Percentiles rank a stretch among this genome's conserved stretches.
These are phyloP conservation scores for Lodderomyces elongisporus DNA, from an alignment of 1,139 yeast species.

Conservation along the genomic window DNA sequence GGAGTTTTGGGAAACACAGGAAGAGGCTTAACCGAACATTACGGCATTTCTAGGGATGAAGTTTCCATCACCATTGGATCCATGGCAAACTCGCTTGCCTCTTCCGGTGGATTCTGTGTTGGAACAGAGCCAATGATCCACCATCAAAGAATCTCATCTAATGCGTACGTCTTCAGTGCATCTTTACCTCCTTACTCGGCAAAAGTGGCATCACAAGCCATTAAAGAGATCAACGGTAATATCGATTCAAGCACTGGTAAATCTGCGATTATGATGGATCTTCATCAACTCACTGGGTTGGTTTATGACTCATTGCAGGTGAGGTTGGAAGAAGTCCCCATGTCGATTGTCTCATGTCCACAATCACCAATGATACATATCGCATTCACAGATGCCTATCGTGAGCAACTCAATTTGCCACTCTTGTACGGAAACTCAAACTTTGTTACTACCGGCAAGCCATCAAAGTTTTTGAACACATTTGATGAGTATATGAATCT, in stretches of 20 bases:
- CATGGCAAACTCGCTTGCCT: conserved; percentile 75
- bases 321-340: conserved; percentile 20
- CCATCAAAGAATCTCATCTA: conserved; percentile 74
- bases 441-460: conserved; percentile 37
- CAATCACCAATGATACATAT: conserved; percentile 68
- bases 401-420: conserved; percentile 42
- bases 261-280: conserved; percentile 24
- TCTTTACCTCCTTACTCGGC: conserved; percentile 92
- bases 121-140: conserved; percentile 81
- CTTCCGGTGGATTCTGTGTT: conserved; percentile 93
- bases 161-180: conserved; percentile 91
- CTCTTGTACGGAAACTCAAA: conserved; percentile 41
- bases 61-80: conserved; percentile 86
- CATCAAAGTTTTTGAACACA: conserved; percentile 27
- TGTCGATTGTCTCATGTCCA: conserved; percentile 53
- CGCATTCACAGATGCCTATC: conserved; percentile 40
- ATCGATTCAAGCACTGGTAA: conserved; percentile 30
- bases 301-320: conserved; percentile 14
- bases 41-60: conserved; percentile 56
- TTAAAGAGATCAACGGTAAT: conserved; percentile 32
- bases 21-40: conserved; percentile 76
- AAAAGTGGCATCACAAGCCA: conserved; percentile 58
- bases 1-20: conserved; percentile 87
- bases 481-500: conserved; percentile 46
- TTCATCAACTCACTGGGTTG: conserved; percentile 22